Conservation (phyloP, 306 rosid species). For the Senna siamea region DNA sequence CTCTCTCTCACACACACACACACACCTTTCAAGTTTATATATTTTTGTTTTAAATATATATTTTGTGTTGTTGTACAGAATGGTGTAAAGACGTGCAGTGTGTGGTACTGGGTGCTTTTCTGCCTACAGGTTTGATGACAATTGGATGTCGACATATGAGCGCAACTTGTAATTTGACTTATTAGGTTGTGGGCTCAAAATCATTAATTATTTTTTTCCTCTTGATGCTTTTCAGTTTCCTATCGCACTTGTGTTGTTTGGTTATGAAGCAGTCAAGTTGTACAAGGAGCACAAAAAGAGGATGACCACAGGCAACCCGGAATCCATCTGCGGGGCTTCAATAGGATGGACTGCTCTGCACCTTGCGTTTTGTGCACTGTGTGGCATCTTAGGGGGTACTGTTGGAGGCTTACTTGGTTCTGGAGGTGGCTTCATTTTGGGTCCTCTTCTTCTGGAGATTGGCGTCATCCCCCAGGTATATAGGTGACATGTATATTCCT, state of each 20-base stretch:
- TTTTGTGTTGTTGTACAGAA: constrained; percentile 56
- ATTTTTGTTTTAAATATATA: neutral
- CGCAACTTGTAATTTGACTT: constrained; percentile 16
- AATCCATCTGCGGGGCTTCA: constrained; percentile 82
- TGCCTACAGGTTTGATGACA: constrained; percentile 63
- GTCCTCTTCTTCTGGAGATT: constrained; percentile 87
- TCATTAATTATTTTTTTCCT: neutral
- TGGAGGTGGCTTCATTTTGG: constrained; percentile 91
- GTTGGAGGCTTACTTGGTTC: constrained; percentile 92
- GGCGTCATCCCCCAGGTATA: constrained; percentile 89
- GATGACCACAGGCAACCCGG: constrained; percentile 58
- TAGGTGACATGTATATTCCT: neutral
- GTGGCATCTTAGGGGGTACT: constrained; percentile 87
- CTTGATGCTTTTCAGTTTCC: constrained; percentile 64
- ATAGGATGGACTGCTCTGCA: constrained; percentile 72
- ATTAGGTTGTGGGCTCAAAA: constrained; percentile 18
- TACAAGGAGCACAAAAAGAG: constrained; percentile 72
- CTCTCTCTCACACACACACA: neutral
- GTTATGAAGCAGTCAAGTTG: constrained; percentile 73
- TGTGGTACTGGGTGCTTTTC: constrained; percentile 86
- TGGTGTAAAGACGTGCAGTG: constrained; percentile 57
- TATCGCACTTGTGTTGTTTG: constrained; percentile 65
- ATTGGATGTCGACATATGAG: neutral
- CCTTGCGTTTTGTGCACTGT: constrained; percentile 72
- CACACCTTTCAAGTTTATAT: constrained; percentile 4